Conservation (phyloP, 129 eudicot species). For the Daucus carota region DNA sequence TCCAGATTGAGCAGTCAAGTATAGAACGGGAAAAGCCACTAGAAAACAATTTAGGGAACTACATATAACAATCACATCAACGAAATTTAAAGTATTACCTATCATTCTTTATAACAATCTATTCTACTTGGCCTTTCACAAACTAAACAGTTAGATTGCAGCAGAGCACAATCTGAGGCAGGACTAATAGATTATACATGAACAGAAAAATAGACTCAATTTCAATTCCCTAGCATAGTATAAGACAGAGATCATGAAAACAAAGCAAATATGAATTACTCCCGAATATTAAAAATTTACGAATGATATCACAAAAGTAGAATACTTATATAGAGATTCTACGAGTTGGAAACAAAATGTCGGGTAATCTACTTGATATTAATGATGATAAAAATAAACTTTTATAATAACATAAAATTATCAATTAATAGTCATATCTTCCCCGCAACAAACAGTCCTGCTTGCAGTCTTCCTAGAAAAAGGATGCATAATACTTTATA, state of each 20-base stretch:
- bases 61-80: background rate
- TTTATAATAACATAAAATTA: background rate
- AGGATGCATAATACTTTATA: background rate
- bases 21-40: background rate
- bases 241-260: background rate
- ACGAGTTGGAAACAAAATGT: background rate
- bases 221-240: background rate
- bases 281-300: too few species aligned
- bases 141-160: background rate
- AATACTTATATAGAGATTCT: background rate
- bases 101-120: background rate
- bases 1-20: background rate
- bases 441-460: background rate
- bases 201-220: background rate
- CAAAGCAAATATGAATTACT: background rate
- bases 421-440: background rate
- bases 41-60: background rate
- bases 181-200: background rate
- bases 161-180: background rate
- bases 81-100: background rate
- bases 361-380: background rate
- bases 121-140: background rate
- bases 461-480: background rate
- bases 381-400: background rate
- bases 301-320: too few species aligned